Evolutionary conservation across 352 stramenopile genomes (phyloP).

Genomic region (Globisporangium lucens): DNA sequence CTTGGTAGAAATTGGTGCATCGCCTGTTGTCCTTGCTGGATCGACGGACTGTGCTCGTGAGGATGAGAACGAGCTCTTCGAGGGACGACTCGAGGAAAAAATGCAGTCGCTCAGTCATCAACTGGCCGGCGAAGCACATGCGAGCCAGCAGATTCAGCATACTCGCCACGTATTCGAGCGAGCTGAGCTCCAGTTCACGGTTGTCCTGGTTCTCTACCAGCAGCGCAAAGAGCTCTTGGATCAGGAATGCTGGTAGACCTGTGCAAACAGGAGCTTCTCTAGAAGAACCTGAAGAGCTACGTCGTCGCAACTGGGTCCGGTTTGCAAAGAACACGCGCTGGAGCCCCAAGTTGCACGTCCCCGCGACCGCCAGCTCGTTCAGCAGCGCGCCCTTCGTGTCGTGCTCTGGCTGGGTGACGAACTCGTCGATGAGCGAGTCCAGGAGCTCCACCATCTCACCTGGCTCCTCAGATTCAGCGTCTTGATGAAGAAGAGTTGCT

Average conservation of each 20-base stretch:
- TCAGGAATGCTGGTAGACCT: conserved; percentile 29
- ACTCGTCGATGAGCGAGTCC: conserved; percentile 30
- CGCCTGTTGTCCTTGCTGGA: neutral
- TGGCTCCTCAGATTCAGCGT: conserved; percentile 16
- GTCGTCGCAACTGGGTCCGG: conserved; percentile 22
- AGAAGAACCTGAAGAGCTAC: neutral
- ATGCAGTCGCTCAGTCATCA: conserved; percentile 19
- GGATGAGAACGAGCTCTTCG: conserved; percentile 10
- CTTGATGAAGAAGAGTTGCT: neutral
- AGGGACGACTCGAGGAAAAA: conserved; percentile 23
- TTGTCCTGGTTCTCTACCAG: conserved; percentile 11
- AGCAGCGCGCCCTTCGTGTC: conserved; percentile 30
- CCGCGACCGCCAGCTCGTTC: conserved; percentile 42
- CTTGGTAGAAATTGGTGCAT: neutral
- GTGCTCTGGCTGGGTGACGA: conserved; percentile 20
- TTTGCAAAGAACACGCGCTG: conserved; percentile 55
- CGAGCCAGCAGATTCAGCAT: conserved; percentile 21
- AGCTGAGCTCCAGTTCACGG: conserved; percentile 19
- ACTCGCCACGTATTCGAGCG: conserved; percentile 26
- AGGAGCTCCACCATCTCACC: conserved; percentile 31
- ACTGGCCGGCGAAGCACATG: conserved; percentile 26
- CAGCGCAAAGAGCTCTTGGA: conserved; percentile 32
- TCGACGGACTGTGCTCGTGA: conserved; percentile 12
- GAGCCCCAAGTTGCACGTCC: conserved; percentile 27
- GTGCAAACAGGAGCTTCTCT: conserved; percentile 5